phyloP scores from a whole-genome alignment of 306 rosid species.

The Dicorynia guianensis region DNA sequence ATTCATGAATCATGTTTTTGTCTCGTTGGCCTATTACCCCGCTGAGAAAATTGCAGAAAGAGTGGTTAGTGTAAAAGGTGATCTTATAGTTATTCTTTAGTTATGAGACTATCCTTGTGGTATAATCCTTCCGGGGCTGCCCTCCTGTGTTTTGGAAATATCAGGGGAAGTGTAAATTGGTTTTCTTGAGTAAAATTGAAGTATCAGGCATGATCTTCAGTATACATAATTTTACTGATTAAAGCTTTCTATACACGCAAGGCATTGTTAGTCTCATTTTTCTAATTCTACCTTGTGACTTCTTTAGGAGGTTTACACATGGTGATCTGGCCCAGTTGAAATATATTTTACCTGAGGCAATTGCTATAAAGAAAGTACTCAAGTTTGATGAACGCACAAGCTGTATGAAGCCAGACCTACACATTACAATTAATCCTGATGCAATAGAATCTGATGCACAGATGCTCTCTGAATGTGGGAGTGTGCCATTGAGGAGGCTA shows the following conservation, averaged over 20 bases:
- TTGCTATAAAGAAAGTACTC: slow-evolving; percentile 57
- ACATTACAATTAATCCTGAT: slow-evolving; percentile 50
- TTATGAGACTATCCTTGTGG: neutral
- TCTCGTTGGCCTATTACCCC: too few species aligned
- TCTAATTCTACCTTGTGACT: neutral
- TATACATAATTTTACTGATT: neutral
- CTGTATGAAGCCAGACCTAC: slow-evolving; percentile 82
- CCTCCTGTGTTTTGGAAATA: too few species aligned
- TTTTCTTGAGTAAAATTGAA: neutral
- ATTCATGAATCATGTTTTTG: too few species aligned
- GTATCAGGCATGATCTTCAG: neutral
- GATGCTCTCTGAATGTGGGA: slow-evolving; percentile 38
- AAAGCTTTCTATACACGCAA: neutral
- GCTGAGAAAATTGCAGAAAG: neutral
- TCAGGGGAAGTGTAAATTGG: neutral
- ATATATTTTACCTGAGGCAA: slow-evolving; percentile 72
- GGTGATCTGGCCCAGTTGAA: slow-evolving; percentile 80
- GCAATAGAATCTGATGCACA: slow-evolving; percentile 47
- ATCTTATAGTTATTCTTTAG: neutral
- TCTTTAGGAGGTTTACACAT: slow-evolving; percentile 78
- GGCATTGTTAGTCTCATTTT: neutral
- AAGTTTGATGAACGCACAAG: slow-evolving; percentile 62
- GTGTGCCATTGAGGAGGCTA: slow-evolving; percentile 53
- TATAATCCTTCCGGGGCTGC: neutral
- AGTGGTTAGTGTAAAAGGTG: neutral